phyloP scores from a whole-genome alignment of 2,329 filamentous ascomycete species.

The Sphaerostilbella broomeana region DNA sequence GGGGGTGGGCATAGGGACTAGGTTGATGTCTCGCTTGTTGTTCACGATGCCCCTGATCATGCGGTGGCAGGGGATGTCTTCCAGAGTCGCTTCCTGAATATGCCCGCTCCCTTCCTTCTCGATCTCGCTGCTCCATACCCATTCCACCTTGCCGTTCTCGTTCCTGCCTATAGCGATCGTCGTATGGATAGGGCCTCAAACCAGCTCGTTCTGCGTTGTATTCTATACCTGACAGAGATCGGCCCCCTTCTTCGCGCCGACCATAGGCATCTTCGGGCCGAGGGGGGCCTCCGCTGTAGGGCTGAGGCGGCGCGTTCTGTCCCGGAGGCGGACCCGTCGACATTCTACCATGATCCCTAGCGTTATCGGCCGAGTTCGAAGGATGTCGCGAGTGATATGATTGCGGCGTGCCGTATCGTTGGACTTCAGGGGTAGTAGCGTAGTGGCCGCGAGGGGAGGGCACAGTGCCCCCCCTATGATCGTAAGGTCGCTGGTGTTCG shows the following conservation, averaged over 20 bases:
- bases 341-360: slow-evolving; percentile 33
- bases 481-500: slow-evolving; percentile 56
- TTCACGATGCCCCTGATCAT: slow-evolving; percentile 36
- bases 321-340: slow-evolving; percentile 38
- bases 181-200: slow-evolving; percentile 39
- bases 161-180: slow-evolving; percentile 48
- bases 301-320: slow-evolving; percentile 40
- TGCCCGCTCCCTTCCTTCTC: slow-evolving; percentile 39
- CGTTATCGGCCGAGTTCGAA: slow-evolving; percentile 41
- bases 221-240: slow-evolving; percentile 32
- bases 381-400: slow-evolving; percentile 46
- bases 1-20: slow-evolving; percentile 36
- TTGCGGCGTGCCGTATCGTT: slow-evolving; percentile 54
- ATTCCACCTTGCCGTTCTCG: slow-evolving; percentile 40
- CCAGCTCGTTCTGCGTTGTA: slow-evolving; percentile 48
- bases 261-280: slow-evolving; percentile 39
- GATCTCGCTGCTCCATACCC: slow-evolving; percentile 38
- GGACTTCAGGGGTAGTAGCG: slow-evolving; percentile 51
- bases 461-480: slow-evolving; percentile 37
- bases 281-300: slow-evolving; percentile 39
- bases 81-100: slow-evolving; percentile 44
- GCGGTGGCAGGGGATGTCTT: slow-evolving; percentile 33
- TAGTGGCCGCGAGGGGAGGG: slow-evolving; percentile 45
- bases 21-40: slow-evolving; percentile 37
- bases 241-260: slow-evolving; percentile 43